These are phyloP conservation scores for Paramecium octaurelia DNA, from an alignment of 73 alveolate species.

Conservation along the genomic window DNA sequence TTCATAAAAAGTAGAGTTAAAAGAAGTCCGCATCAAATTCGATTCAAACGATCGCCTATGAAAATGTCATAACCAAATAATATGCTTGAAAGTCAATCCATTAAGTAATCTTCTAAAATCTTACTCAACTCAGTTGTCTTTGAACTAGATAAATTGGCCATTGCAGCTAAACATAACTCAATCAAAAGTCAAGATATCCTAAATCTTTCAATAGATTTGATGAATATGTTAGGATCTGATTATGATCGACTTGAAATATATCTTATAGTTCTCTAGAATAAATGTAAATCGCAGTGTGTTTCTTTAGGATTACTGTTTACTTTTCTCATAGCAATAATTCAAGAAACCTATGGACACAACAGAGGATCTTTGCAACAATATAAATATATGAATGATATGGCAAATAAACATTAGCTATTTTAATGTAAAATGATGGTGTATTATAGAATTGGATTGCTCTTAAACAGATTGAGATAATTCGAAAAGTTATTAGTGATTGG, in stretches of 20 bases:
- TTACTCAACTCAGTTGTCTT: background rate
- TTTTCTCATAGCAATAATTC: background rate
- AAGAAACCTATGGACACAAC: slow-evolving; percentile 1
- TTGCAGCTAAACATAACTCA: background rate
- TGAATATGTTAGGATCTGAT: background rate
- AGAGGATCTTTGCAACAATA: background rate
- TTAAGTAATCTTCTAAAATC: background rate
- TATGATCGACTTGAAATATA: background rate
- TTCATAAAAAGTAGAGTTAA: background rate
- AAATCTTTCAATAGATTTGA: background rate
- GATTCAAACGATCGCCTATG: background rate
- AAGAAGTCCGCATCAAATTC: background rate
- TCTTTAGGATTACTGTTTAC: background rate
- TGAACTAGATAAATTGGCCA: background rate
- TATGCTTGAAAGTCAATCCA: background rate
- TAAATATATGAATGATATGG: background rate
- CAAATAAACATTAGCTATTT: background rate
- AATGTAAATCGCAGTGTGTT: background rate
- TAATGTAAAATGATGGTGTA: background rate
- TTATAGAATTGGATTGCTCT: background rate
- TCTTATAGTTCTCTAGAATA: background rate
- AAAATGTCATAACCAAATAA: background rate
- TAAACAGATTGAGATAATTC: background rate
- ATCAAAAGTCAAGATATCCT: background rate
- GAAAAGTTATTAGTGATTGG: background rate